A percentile compares a stretch with the other conserved stretches of the same genome.
Conservation (phyloP, 108 stramenopile species). For the Nannochloropsis oceanica region DNA sequence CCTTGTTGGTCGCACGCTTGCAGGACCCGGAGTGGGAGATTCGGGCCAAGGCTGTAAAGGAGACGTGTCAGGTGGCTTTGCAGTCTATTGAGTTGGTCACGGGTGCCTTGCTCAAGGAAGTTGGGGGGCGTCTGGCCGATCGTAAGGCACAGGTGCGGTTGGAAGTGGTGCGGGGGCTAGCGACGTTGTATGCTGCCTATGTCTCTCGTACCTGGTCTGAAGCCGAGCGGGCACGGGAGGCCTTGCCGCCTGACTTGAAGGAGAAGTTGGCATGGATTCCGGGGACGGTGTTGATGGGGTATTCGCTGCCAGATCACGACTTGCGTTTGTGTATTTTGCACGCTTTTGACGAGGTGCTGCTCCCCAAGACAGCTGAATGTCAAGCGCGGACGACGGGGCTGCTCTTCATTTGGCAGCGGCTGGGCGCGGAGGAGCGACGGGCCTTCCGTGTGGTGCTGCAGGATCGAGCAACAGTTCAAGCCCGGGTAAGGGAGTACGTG, state of each 20-base stretch:
- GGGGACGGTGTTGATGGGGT: neutral
- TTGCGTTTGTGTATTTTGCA: neutral
- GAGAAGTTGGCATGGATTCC: constrained; percentile 25
- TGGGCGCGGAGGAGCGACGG: neutral
- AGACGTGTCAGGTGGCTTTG: neutral
- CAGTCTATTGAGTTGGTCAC: neutral
- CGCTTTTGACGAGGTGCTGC: constrained; percentile 5
- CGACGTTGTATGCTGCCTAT: neutral
- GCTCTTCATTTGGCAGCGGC: neutral
- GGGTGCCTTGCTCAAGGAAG: neutral
- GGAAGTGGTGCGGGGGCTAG: neutral
- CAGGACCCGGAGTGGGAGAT: constrained; percentile 13
- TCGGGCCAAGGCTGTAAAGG: neutral
- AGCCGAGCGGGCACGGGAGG: neutral
- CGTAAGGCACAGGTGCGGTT: neutral
- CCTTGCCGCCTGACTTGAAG: constrained; percentile 2
- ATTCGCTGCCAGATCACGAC: neutral
- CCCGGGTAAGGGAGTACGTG: neutral
- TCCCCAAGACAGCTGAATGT: neutral
- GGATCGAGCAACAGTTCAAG: neutral
- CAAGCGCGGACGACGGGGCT: neutral
- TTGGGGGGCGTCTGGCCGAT: constrained; percentile 14
- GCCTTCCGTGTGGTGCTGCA: neutral
- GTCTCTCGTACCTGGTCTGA: neutral
- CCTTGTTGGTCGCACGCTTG: neutral